phyloP scores from a whole-genome alignment of 1,284 basidiomycete genomes.

The Marasmius oreades region DNA sequence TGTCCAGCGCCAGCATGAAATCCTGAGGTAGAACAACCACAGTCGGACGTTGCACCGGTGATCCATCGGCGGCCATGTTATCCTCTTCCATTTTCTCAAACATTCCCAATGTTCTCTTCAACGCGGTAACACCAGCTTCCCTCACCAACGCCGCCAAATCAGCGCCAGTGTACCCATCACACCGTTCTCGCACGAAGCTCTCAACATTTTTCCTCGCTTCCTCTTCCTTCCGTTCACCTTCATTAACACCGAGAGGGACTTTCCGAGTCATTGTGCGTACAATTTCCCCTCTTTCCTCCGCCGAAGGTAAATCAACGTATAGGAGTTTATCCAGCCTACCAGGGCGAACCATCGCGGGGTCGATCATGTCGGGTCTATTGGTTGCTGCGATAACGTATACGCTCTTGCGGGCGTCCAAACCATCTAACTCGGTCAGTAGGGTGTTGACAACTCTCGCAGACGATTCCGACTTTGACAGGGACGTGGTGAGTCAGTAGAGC shows the following conservation, averaged over 20 bases:
- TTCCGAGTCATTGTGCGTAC: slow-evolving; percentile 70
- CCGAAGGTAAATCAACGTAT: slow-evolving; percentile 88
- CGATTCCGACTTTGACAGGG: slow-evolving; percentile 74
- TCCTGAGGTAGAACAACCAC: slow-evolving; percentile 62
- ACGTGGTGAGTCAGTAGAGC: background rate
- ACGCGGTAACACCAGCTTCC: slow-evolving; percentile 86
- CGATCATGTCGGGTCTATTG: slow-evolving; percentile 98
- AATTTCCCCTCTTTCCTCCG: slow-evolving; percentile 84
- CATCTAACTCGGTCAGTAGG: slow-evolving; percentile 93
- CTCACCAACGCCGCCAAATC: slow-evolving; percentile 85
- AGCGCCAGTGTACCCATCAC: slow-evolving; percentile 88
- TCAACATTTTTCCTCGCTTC: slow-evolving; percentile 38
- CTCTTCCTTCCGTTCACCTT: slow-evolving; percentile 19
- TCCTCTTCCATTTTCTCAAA: slow-evolving; percentile 56
- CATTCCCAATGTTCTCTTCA: slow-evolving; percentile 68
- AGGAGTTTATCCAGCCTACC: slow-evolving; percentile 95
- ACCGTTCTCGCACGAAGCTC: slow-evolving; percentile 51
- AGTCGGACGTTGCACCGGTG: background rate
- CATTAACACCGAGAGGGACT: slow-evolving; percentile 60
- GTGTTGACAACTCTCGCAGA: slow-evolving; percentile 98
- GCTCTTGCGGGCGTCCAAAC: slow-evolving; percentile 84
- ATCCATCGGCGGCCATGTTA: slow-evolving; percentile 1
- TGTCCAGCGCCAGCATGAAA: slow-evolving; percentile 74
- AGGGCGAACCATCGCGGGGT: slow-evolving; percentile 97
- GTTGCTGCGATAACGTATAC: slow-evolving; percentile 98